Evolutionary conservation across 2,329 filamentous ascomycete species (phyloP).

Genomic region (Pseudonectria foliicola): DNA sequence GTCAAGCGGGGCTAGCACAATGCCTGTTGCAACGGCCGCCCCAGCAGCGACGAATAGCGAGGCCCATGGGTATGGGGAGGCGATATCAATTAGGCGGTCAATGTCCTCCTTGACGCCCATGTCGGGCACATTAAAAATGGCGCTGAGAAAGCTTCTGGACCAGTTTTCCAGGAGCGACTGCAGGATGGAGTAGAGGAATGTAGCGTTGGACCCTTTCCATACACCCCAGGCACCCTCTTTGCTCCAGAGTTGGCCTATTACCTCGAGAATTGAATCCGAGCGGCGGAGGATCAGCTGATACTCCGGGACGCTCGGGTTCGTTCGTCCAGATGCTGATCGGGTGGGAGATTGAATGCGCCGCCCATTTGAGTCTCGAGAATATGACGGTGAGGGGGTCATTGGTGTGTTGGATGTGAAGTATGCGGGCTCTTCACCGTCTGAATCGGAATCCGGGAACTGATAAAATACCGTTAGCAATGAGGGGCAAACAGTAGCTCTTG

Average conservation of each 20-base stretch:
- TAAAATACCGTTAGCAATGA: constrained; percentile 16
- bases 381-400: constrained; percentile 45
- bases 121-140: constrained; percentile 84
- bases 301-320: constrained; percentile 27
- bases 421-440: constrained; percentile 68
- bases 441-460: constrained; percentile 50
- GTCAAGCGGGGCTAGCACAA: constrained; percentile 81
- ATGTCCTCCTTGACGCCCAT: constrained; percentile 67
- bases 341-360: constrained; percentile 27
- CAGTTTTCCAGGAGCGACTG: constrained; percentile 86
- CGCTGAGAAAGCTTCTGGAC: constrained; percentile 83
- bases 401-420: constrained; percentile 70
- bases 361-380: constrained; percentile 25
- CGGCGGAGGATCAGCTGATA: constrained; percentile 66
- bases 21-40: constrained; percentile 63
- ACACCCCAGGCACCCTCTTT: constrained; percentile 86
- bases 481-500: constrained; percentile 1
- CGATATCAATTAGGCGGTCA: constrained; percentile 65
- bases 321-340: constrained; percentile 10
- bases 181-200: constrained; percentile 84
- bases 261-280: constrained; percentile 76
- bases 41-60: constrained; percentile 67
- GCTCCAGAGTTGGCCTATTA: constrained; percentile 80
- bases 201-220: constrained; percentile 90
- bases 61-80: constrained; percentile 73